Evolutionary conservation across 208 protist genomes (phyloP).

Genomic region (Leishmania turanica): DNA sequence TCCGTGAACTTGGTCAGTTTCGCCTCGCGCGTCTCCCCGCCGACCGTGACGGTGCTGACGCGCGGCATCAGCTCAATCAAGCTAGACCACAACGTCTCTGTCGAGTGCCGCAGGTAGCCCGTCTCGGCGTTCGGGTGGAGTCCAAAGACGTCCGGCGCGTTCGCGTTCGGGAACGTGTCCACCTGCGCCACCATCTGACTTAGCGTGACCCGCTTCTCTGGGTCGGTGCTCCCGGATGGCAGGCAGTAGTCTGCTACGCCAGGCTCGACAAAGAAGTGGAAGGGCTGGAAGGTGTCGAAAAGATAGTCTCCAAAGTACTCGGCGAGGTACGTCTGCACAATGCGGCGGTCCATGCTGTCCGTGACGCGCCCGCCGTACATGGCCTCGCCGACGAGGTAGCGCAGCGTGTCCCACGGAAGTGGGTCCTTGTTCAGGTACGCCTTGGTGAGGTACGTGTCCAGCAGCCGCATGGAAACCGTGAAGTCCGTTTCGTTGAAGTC

Average conservation of each 20-base stretch:
- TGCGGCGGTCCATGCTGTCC: conserved; percentile 97
- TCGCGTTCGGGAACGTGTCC: conserved; percentile 92
- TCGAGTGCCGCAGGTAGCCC: conserved; percentile 95
- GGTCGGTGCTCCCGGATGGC: conserved; percentile 77
- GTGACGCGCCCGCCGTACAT: conserved; percentile 99
- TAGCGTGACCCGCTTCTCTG: conserved; percentile 65
- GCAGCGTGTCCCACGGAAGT: conserved; percentile 98
- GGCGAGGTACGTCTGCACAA: conserved; percentile 98
- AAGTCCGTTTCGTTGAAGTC: conserved; percentile 99
- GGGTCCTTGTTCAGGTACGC: conserved; percentile 92
- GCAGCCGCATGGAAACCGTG: conserved; percentile 95
- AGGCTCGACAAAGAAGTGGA: conserved; percentile 96
- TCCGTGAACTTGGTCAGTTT: conserved; percentile 88
- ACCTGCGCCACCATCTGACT: conserved; percentile 93
- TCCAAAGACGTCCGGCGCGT: conserved; percentile 98
- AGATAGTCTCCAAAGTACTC: conserved; percentile 99
- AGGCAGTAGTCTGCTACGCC: conserved; percentile 92
- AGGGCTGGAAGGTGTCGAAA: conserved; percentile 99
- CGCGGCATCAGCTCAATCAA: conserved; percentile 97
- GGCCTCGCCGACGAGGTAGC: conserved; percentile 99
- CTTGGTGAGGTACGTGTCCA: conserved; percentile 98
- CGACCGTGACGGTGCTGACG: conserved; percentile 42
- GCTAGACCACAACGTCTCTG: conserved; percentile 95
- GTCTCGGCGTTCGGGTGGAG: conserved; percentile 99
- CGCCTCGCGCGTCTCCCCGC: conserved; percentile 86